Conservation (phyloP, 306 rosid species). For the Dalbergia cultrata region DNA sequence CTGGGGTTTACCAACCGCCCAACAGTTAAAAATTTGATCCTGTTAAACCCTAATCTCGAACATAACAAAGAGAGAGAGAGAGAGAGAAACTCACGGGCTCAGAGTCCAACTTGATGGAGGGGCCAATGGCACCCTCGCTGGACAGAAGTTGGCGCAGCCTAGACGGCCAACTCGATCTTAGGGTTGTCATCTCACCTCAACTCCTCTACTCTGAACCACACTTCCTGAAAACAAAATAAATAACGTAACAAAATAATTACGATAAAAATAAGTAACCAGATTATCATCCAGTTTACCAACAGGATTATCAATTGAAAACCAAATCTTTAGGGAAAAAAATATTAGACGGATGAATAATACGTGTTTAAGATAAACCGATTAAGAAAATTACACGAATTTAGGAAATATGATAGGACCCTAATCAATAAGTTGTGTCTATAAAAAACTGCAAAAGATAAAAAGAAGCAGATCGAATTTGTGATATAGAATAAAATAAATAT, state of each 20-base stretch:
- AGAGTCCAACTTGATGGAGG: conserved; percentile 84
- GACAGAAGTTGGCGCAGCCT: conserved; percentile 93
- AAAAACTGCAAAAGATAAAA: background rate
- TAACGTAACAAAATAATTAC: background rate
- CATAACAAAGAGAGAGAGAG: background rate
- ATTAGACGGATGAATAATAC: conserved; percentile 29
- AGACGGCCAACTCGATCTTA: conserved; percentile 94
- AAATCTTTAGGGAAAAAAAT: background rate
- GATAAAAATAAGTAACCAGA: conserved; percentile 12
- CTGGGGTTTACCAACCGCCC: background rate
- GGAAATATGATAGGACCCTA: background rate
- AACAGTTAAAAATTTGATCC: background rate
- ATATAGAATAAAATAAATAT: background rate
- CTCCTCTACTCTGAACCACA: conserved; percentile 70
- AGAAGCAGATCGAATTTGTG: conserved; percentile 50
- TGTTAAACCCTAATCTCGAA: conserved; percentile 39
- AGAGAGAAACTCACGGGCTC: conserved; percentile 76
- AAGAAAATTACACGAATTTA: background rate
- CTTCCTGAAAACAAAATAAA: conserved; percentile 43
- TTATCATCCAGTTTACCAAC: background rate
- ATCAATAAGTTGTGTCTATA: background rate
- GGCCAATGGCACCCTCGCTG: conserved; percentile 83
- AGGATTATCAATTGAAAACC: background rate
- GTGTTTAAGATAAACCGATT: conserved; percentile 37
- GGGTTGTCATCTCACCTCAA: conserved; percentile 86